Evolutionary conservation across 768 basidiomycete species (phyloP).

Genomic region (Mycena metata): DNA sequence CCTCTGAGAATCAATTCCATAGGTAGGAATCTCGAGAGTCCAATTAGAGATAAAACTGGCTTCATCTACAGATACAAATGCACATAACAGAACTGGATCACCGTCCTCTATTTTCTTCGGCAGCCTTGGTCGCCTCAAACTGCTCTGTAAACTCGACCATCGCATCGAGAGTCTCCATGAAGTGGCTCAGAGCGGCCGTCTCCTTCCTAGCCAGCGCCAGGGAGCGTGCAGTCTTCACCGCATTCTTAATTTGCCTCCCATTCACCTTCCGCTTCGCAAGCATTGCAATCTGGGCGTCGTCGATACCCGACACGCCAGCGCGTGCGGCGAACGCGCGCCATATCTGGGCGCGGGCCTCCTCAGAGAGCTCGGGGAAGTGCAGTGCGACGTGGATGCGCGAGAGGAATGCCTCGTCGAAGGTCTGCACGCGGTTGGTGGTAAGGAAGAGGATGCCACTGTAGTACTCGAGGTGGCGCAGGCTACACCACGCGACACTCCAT

Average conservation of each 20-base stretch:
- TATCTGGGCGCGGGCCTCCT: slow-evolving; percentile 67
- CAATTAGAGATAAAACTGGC: no score
- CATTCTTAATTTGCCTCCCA: slow-evolving; percentile 79
- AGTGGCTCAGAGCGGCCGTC: no score
- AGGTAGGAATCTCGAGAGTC: no score
- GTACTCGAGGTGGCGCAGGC: slow-evolving; percentile 69
- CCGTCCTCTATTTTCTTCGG: no score
- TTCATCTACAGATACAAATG: no score
- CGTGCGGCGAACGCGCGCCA: no score
- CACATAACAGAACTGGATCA: no score
- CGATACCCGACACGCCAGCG: slow-evolving; percentile 49
- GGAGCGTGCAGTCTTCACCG: slow-evolving; percentile 58
- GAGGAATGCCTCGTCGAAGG: slow-evolving; percentile 77
- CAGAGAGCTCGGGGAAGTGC: slow-evolving; percentile 70
- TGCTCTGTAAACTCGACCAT: no score
- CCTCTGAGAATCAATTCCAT: no score
- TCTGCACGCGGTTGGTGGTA: slow-evolving; percentile 68
- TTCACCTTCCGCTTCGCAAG: slow-evolving; percentile 68
- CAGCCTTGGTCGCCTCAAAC: no score
- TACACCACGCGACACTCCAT: slow-evolving; percentile 40
- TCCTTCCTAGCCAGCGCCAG: no score
- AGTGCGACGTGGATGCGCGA: slow-evolving; percentile 76
- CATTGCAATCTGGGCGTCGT: slow-evolving; percentile 56
- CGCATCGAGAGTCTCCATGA: no score
- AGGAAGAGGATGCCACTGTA: slow-evolving; percentile 69